Percentiles rank a stretch among this genome's conserved stretches.
These are phyloP conservation scores for Pseudogymnoascus sp. DNA, from an alignment of 2,329 filamentous ascomycete genomes.

Conservation along the genomic window DNA sequence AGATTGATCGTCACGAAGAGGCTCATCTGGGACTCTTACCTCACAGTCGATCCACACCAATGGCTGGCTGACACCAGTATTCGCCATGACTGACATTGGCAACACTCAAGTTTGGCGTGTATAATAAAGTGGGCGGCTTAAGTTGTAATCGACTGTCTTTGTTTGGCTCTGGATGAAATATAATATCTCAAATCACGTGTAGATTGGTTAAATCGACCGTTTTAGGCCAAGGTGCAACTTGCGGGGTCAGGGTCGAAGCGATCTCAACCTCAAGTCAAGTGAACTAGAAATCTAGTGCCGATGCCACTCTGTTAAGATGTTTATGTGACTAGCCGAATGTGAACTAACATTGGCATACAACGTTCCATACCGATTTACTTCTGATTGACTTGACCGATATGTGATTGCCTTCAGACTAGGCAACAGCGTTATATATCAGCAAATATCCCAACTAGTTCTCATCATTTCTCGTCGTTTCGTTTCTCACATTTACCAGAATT, in stretches of 20 bases:
- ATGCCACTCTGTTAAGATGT: neutral
- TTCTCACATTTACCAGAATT: neutral
- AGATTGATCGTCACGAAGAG: neutral
- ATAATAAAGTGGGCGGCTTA: neutral
- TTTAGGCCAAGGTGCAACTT: neutral
- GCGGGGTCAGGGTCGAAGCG: constrained; percentile 1
- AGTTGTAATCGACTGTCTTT: neutral
- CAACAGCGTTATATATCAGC: neutral
- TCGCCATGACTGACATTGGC: neutral
- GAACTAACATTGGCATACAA: neutral
- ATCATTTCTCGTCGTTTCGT: neutral
- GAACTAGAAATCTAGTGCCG: neutral
- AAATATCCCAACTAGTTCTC: neutral
- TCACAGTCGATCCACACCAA: constrained; percentile 30
- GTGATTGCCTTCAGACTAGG: neutral
- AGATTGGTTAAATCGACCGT: neutral
- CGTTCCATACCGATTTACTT: neutral
- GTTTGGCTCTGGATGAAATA: neutral
- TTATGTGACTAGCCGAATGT: neutral
- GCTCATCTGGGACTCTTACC: constrained; percentile 16
- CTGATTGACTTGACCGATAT: neutral
- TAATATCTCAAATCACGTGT: constrained; percentile 6
- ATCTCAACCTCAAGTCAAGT: neutral
- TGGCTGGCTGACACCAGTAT: constrained; percentile 13
- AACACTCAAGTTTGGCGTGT: neutral